Evolutionary conservation across 148 eudicot genomes (phyloP).

Genomic region (Vaccinium darrowii): DNA sequence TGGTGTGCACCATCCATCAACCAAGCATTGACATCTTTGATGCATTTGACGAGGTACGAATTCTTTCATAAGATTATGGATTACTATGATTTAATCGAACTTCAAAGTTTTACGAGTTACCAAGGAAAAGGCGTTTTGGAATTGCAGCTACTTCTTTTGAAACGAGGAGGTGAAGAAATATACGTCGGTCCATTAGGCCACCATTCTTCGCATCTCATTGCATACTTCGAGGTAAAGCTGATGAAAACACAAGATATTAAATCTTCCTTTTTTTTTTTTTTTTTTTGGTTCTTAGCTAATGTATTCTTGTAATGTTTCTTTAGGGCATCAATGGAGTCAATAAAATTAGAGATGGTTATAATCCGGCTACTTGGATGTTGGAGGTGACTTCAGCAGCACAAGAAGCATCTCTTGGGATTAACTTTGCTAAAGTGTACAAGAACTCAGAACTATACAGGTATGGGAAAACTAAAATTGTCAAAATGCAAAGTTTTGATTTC

Average conservation of each 20-base stretch:
- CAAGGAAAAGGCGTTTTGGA: not conserved
- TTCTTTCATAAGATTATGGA: too few species aligned
- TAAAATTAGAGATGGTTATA: slow-evolving; percentile 62
- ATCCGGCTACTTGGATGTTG: slow-evolving; percentile 84
- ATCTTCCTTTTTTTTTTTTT: not conserved
- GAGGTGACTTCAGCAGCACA: slow-evolving; percentile 63
- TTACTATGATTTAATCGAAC: not conserved
- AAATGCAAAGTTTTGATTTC: not conserved
- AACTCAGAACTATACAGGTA: slow-evolving; percentile 51
- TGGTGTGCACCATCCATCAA: too few species aligned
- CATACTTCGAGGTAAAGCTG: slow-evolving; percentile 52
- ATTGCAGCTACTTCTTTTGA: slow-evolving; percentile 53
- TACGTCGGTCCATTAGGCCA: slow-evolving; percentile 66
- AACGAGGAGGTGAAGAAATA: slow-evolving; percentile 67
- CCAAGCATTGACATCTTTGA: too few species aligned
- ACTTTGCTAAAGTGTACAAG: slow-evolving; percentile 55
- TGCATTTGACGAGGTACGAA: too few species aligned
- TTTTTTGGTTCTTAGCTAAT: not conserved
- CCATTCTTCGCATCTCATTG: slow-evolving; percentile 49
- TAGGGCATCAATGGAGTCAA: slow-evolving; percentile 52
- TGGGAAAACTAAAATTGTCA: not conserved
- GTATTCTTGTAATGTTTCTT: not conserved
- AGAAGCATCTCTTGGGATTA: slow-evolving; percentile 51
- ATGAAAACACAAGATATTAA: not conserved
- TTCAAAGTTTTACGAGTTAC: not conserved